These are phyloP conservation scores for Deuterostichococcus epilithicus DNA, from an alignment of 139 green algal genomes.

Conservation along the genomic window DNA sequence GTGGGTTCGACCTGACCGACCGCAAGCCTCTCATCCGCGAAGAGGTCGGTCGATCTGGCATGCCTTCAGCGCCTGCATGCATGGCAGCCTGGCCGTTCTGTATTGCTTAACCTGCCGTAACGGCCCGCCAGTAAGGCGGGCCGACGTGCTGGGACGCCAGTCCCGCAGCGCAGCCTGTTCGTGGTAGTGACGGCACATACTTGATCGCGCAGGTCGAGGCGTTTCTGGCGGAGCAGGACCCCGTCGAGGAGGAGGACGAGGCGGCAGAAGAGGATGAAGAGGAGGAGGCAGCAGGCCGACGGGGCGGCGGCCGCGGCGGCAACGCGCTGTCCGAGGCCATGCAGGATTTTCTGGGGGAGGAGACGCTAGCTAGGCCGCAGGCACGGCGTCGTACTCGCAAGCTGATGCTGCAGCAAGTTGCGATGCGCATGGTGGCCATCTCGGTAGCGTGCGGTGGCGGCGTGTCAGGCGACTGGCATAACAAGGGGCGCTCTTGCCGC, in stretches of 20 bases:
- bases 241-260: slow-evolving; percentile 16
- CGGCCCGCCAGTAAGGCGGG: not conserved
- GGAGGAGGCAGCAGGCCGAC: slow-evolving; percentile 7
- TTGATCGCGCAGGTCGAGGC: slow-evolving; percentile 23
- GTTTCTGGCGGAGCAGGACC: slow-evolving; percentile 21
- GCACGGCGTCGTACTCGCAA: not conserved
- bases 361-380: slow-evolving; percentile 37
- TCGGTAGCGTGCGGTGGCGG: too few species aligned
- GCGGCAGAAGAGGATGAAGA: slow-evolving; percentile 22
- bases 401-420: not conserved
- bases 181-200: not conserved
- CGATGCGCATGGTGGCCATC: not conserved
- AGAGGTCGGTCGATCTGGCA: slow-evolving; percentile 13
- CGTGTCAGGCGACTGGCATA: too few species aligned
- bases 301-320: not conserved
- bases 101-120: not conserved
- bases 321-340: slow-evolving; percentile 45
- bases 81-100: not conserved
- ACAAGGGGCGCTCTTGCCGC: not conserved
- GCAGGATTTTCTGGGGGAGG: slow-evolving; percentile 51
- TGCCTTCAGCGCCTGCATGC: not conserved
- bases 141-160: slow-evolving; percentile 5
- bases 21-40: slow-evolving; percentile 53
- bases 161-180: slow-evolving; percentile 3
- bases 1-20: slow-evolving; percentile 35